phyloP scores from a whole-genome alignment of 192 early-diverging fungal genomes.

The Jimgerdemannia flammicorona region DNA sequence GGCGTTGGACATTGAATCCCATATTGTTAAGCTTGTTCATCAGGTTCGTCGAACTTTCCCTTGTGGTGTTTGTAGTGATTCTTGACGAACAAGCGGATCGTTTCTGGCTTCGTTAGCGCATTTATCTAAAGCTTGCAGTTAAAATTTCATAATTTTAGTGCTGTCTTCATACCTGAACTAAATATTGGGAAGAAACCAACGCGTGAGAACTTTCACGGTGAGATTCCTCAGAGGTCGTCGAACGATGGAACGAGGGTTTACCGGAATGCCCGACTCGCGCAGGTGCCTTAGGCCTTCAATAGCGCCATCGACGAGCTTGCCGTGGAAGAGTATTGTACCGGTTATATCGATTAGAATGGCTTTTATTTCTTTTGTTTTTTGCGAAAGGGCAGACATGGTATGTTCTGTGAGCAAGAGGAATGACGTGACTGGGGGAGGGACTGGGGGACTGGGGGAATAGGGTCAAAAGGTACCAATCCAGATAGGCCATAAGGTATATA shows the following conservation, averaged over 20 bases:
- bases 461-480: no score
- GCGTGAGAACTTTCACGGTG: neutral
- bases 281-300: conserved; percentile 61
- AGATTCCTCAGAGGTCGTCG: neutral
- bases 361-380: conserved; percentile 1
- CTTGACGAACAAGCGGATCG: conserved; percentile 24
- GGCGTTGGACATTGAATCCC: conserved; percentile 61
- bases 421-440: no score
- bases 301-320: conserved; percentile 60
- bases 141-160: no score
- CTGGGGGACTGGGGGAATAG: no score
- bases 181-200: neutral
- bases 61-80: conserved; percentile 91
- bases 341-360: conserved; percentile 76
- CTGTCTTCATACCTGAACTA: neutral
- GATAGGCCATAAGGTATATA: no score
- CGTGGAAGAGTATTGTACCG: conserved; percentile 77
- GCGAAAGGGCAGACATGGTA: no score
- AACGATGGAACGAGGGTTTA: conserved; percentile 9
- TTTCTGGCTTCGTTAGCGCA: no score
- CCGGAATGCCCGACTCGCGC: conserved; percentile 48
- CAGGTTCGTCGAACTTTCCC: conserved; percentile 55
- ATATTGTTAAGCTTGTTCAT: conserved; percentile 54
- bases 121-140: no score
- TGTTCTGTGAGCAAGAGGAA: no score